phyloP scores from a whole-genome alignment of 768 basidiomycete species.

The Suillus placidus region DNA sequence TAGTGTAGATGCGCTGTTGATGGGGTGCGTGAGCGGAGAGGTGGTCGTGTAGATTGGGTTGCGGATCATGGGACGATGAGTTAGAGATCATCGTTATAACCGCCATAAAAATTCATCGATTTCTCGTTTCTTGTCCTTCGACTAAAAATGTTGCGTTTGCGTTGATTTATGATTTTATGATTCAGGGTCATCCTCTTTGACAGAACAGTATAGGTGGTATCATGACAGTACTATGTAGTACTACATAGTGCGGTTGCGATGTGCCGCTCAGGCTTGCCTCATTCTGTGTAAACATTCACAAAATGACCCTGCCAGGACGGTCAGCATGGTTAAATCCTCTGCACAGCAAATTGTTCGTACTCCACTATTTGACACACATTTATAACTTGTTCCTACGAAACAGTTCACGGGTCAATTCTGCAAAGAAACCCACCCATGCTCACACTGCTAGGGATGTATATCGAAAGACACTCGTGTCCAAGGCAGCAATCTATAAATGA shows the following conservation, averaged over 20 bases:
- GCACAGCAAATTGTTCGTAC: not conserved
- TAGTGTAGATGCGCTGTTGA: conserved; percentile 65
- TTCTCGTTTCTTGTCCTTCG: not conserved
- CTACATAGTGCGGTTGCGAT: not conserved
- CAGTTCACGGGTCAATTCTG: not conserved
- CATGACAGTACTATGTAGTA: not conserved
- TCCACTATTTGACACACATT: not conserved
- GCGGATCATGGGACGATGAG: not conserved
- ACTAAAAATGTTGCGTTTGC: not conserved
- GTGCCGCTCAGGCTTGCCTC: not conserved
- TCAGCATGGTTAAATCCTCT: not conserved
- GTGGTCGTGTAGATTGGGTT: conserved; percentile 36
- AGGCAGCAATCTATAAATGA: not conserved
- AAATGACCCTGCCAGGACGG: not conserved
- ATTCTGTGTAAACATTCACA: not conserved
- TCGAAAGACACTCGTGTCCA: not conserved
- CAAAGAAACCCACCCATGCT: not conserved
- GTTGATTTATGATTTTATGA: not conserved
- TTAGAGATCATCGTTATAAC: not conserved
- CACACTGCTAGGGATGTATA: not conserved
- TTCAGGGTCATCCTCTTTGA: not conserved
- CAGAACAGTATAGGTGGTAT: not conserved
- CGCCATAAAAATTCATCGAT: not conserved
- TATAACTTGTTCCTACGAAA: not conserved
- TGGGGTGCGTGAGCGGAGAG: conserved; percentile 74